Base-by-base conservation (phyloP, 805 yeast genomes). In the Wickerhamomyces subpelliculosus region DNA sequence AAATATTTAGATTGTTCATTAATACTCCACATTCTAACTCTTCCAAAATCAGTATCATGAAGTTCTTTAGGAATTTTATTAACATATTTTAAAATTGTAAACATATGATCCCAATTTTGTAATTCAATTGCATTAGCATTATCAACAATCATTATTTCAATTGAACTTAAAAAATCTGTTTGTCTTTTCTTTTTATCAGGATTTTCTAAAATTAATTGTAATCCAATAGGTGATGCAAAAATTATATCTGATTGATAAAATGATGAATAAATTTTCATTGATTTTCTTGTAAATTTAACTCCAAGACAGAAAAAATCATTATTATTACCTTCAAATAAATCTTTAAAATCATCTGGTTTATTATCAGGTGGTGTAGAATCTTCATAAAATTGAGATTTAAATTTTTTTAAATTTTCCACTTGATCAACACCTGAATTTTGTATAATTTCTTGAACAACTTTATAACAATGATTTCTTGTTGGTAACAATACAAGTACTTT, bases 221-320 rank as follows among this genome's bases (percentile, higher is more conserved):
- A 65, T 1, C 97, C 97, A 42, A 93, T 71, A 4, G 98, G 97
- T 8, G 96, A 87, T 31, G 96, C 96, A 21, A 93, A 58, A 12
- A 93, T 79, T 14, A 93, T 67, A 61, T 93, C 98, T 1, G 95
- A 80, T 32, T 79, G 76, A 54, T 85, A 84, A 53, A 87, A 87
- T 19, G 86, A 78, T 12, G 96, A 73, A 60, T 83, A 93, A 25
- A 93, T 64, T 60, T 88, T 89, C 40, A 90, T 55, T 0, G 95
- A 73, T 56, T 88, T 90, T 53, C 96, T 73, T 2, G 97, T 87
- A 59, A 88, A 78, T 60, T 90, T 93, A 27, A 86, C 52, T n/a
- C 98, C 97, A 6, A 93, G 49, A 38, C 93, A 82, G 61, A 93
- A 93, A 62, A 84, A 81, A 65, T 93, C 98, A 54, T 84, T 85